A percentile compares a stretch with the other conserved stretches of the same genome.
These are phyloP conservation scores for Barnettozyma californica DNA, from an alignment of 805 yeast species.

Conservation along the genomic window DNA sequence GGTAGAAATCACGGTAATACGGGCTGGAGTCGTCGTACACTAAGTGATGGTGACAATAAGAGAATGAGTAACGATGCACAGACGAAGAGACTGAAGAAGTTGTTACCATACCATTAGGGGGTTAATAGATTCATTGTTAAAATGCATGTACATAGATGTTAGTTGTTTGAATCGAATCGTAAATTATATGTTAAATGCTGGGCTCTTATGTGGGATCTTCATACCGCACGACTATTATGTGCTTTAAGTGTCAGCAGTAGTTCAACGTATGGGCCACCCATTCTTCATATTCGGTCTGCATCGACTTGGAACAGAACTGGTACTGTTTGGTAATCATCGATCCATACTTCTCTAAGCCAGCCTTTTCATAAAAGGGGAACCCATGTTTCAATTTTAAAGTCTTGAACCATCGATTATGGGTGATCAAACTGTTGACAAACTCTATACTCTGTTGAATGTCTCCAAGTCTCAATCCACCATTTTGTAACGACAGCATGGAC, in stretches of 20 bases:
- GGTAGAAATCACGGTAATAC: constrained; percentile 93
- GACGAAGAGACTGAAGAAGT: constrained; percentile 50
- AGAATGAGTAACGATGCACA: constrained; percentile 52
- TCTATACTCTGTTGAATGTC: constrained; percentile 50
- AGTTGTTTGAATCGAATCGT: not conserved
- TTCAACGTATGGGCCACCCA: constrained; percentile 4
- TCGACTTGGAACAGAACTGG: constrained; percentile 27
- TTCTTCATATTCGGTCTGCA: constrained; percentile 20
- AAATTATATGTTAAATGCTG: too few species aligned
- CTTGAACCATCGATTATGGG: constrained; percentile 57
- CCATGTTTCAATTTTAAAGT: constrained; percentile 43
- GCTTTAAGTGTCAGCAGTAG: not conserved
- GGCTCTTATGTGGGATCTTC: too few species aligned
- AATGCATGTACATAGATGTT: not conserved
- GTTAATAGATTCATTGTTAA: not conserved
- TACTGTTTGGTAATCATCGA: constrained; percentile 31
- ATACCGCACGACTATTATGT: not conserved
- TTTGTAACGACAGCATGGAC: constrained; percentile 46
- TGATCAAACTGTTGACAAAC: constrained; percentile 48
- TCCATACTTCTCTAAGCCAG: constrained; percentile 24
- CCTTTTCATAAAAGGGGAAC: constrained; percentile 23
- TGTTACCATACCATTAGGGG: constrained; percentile 31
- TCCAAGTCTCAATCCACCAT: constrained; percentile 44
- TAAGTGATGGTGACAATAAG: constrained; percentile 56
- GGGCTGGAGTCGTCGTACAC: constrained; percentile 66